phyloP scores from a whole-genome alignment of 2,329 filamentous ascomycete species.

The Xylaria sp. region DNA sequence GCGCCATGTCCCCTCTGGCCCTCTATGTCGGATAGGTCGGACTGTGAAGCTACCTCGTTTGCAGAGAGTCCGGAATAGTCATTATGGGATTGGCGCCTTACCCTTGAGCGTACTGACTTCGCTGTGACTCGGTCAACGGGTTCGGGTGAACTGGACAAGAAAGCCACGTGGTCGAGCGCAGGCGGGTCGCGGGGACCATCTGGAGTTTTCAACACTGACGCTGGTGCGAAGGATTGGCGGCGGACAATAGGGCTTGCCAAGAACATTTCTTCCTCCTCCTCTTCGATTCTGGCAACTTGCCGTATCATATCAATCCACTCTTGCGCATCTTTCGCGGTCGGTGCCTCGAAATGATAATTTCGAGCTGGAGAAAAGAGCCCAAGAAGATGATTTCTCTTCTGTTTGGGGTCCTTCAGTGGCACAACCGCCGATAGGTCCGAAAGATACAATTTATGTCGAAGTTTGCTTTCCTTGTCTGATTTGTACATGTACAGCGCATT shows the following conservation, averaged over 20 bases:
- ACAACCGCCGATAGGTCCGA: constrained; percentile 92
- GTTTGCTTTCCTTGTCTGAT: constrained; percentile 86
- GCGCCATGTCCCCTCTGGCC: constrained; percentile 59
- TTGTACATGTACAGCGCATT: constrained; percentile 94
- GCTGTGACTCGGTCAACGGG: constrained; percentile 55
- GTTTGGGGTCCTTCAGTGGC: constrained; percentile 87
- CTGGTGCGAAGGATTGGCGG: constrained; percentile 56
- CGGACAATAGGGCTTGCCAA: constrained; percentile 71
- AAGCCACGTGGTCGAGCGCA: constrained; percentile 52
- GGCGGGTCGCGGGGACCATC: constrained; percentile 38
- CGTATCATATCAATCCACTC: constrained; percentile 89
- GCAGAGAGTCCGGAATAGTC: constrained; percentile 72
- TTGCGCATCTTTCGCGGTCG: constrained; percentile 76
- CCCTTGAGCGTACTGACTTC: constrained; percentile 47
- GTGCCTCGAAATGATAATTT: constrained; percentile 90
- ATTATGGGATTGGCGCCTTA: constrained; percentile 68
- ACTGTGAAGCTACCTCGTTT: constrained; percentile 79
- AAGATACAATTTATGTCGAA: constrained; percentile 87
- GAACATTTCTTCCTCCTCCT: constrained; percentile 87
- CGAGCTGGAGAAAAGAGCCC: constrained; percentile 90
- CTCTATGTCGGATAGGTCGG: constrained; percentile 84
- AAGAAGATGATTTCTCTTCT: constrained; percentile 87
- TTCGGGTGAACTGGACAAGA: constrained; percentile 71
- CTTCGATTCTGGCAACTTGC: constrained; percentile 81
- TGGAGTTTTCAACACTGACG: constrained; percentile 41